Evolutionary conservation across 73 alveolate genomes (phyloP), one percentile per base, ranked within the genome.

Genomic region (Blepharisma japonicum): DNA sequence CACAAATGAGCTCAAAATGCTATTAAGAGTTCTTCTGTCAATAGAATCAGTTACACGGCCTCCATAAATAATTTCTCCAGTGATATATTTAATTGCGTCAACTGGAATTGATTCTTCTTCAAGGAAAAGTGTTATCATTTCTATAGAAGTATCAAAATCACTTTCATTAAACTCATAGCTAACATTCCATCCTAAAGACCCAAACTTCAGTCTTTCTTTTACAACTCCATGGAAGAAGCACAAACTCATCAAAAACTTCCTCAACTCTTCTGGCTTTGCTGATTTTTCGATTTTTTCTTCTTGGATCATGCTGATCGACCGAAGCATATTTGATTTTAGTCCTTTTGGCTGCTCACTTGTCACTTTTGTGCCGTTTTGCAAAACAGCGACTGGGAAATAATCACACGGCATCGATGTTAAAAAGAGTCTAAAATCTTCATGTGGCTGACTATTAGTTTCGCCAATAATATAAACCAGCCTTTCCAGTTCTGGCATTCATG

Each of bases 341-440:
- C 98, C 98, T 82, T 94, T 88, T 56, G 99, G 99, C 20, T 99
- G 99, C 79, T 97, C 99, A 7, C 98, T 95, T 0, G 99, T 97
- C 82, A 97, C 79, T 85, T 97, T 97, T 39, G 95, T 83, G 6
- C 98, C 95, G 83, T 95, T 97, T 83, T 95, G 91, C 14, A 97
- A 86, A 45, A 97, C 91, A 49, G 96, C 82, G 5, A 95, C 98
- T 6, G 99, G 99, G 97, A 97, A 97, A 76, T 93, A 90, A 50
- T 81, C 89, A 71, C 93, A 97, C 47, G 99, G 99, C 99, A 97
- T 97, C 4, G 98, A 89, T 45, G 99, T 97, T 72, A 97, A 66
- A 80, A 94, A 85, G 55, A 97, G 85, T 82, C 99, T 89, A 81
- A 94, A 97, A 72, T 95, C 95, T 47, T 94, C 86, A 78, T 97